Conservation (phyloP, 2,329 filamentous ascomycete genomes). For the Pseudocercospora cruenta region DNA sequence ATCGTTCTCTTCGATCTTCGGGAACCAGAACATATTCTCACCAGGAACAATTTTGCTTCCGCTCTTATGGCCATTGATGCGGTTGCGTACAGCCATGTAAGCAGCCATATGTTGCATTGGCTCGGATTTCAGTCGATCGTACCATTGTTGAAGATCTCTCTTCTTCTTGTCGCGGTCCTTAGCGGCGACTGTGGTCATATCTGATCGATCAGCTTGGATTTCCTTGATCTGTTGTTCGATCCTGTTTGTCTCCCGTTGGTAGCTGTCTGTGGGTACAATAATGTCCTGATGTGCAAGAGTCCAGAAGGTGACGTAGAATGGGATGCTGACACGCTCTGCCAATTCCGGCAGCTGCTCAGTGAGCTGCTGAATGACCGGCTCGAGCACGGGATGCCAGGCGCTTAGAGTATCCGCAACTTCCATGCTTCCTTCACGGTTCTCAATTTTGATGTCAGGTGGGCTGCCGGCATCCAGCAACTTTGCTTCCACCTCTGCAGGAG, state of each 20-base stretch:
- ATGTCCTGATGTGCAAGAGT: slow-evolving; percentile 82
- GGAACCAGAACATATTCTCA: slow-evolving; percentile 67
- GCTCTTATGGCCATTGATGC: slow-evolving; percentile 75
- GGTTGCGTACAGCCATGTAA: slow-evolving; percentile 68
- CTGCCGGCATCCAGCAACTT: neutral
- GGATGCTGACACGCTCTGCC: slow-evolving; percentile 72
- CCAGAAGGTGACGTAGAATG: slow-evolving; percentile 93
- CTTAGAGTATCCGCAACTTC: slow-evolving; percentile 13
- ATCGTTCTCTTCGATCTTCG: slow-evolving; percentile 25
- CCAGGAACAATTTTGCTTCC: slow-evolving; percentile 42
- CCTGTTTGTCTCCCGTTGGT: slow-evolving; percentile 73
- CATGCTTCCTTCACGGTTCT: slow-evolving; percentile 6
- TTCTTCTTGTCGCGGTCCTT: slow-evolving; percentile 71
- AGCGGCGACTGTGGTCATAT: slow-evolving; percentile 69
- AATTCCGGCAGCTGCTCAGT: slow-evolving; percentile 62
- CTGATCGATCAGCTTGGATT: slow-evolving; percentile 71
- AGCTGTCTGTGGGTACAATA: slow-evolving; percentile 73
- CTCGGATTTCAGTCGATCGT: slow-evolving; percentile 73
- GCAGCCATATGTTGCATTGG: slow-evolving; percentile 70
- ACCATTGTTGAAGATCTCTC: slow-evolving; percentile 69
- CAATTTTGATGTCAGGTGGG: neutral
- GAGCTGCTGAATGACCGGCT: slow-evolving; percentile 72
- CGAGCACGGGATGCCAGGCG: slow-evolving; percentile 70
- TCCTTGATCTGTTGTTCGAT: slow-evolving; percentile 69
- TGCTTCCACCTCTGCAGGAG: slow-evolving; percentile 7